Conservation (phyloP, 345 rosid genomes). For the Eucalyptus paniculata region DNA sequence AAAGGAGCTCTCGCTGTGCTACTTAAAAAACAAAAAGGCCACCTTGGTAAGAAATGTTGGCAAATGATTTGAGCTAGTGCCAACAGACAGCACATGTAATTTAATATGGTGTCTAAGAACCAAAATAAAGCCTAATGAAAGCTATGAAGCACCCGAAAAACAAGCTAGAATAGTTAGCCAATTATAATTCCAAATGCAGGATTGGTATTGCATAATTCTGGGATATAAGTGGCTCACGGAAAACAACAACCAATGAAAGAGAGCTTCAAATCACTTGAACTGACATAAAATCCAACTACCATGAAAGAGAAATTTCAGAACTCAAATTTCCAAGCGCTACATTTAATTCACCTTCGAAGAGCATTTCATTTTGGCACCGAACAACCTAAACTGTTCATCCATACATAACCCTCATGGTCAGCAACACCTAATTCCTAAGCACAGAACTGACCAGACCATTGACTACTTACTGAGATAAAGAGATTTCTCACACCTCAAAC, state of each 20-base stretch:
- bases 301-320: background rate
- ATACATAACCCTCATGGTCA: background rate
- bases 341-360: background rate
- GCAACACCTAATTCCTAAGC: background rate
- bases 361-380: background rate
- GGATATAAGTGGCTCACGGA: background rate
- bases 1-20: background rate
- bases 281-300: background rate
- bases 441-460: background rate
- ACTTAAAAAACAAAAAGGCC: background rate
- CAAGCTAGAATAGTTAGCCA: background rate
- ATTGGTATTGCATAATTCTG: background rate
- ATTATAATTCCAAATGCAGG: background rate
- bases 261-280: background rate
- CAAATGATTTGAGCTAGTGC: background rate
- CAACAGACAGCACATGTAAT: background rate
- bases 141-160: background rate
- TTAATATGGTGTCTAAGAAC: background rate
- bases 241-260: background rate
- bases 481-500: constrained; percentile 34
- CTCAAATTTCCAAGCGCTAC: background rate
- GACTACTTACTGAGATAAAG: background rate
- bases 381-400: background rate
- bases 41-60: background rate
- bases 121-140: background rate